Percentiles rank a stretch among this genome's conserved stretches.
Evolutionary conservation across 345 rosid genomes (phyloP).

Genomic region (Brassica cretica): DNA sequence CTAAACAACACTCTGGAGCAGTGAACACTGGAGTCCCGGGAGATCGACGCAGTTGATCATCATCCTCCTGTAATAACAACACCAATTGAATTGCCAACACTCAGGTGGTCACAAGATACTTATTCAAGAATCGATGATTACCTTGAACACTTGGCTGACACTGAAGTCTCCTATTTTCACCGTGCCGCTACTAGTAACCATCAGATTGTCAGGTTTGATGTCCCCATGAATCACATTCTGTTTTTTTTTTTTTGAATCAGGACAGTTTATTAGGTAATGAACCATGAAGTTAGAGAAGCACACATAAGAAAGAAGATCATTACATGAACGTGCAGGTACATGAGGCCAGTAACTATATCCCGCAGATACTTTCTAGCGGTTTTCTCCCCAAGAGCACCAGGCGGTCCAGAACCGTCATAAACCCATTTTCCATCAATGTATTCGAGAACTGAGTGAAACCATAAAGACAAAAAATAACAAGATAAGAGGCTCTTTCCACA

Average conservation of each 20-base stretch:
- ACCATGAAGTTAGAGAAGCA: constrained; percentile 3
- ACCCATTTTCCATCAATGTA: constrained; percentile 89
- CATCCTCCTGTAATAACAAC: constrained; percentile 64
- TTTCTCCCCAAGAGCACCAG: constrained; percentile 66
- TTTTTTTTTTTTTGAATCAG: constrained; percentile 6
- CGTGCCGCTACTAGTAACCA: constrained; percentile 68
- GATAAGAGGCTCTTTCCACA: neutral
- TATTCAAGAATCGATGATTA: constrained; percentile 14
- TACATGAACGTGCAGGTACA: constrained; percentile 95
- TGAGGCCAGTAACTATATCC: constrained; percentile 80
- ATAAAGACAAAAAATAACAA: neutral
- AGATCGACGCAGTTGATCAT: constrained; percentile 94
- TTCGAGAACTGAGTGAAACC: constrained; percentile 72
- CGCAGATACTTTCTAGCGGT: constrained; percentile 87
- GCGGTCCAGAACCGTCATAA: constrained; percentile 62
- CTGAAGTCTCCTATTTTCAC: constrained; percentile 98
- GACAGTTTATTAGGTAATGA: constrained; percentile 6
- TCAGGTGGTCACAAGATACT: neutral
- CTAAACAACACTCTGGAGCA: constrained; percentile 98
- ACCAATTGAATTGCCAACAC: constrained; percentile 12
- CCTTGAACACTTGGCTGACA: constrained; percentile 98
- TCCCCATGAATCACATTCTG: constrained; percentile 97
- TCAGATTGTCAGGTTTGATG: constrained; percentile 92
- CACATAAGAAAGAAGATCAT: constrained; percentile 34
- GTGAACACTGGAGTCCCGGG: constrained; percentile 99